Base-by-base conservation (phyloP, 306 rosid species). In the Cucumis hystrix region DNA sequence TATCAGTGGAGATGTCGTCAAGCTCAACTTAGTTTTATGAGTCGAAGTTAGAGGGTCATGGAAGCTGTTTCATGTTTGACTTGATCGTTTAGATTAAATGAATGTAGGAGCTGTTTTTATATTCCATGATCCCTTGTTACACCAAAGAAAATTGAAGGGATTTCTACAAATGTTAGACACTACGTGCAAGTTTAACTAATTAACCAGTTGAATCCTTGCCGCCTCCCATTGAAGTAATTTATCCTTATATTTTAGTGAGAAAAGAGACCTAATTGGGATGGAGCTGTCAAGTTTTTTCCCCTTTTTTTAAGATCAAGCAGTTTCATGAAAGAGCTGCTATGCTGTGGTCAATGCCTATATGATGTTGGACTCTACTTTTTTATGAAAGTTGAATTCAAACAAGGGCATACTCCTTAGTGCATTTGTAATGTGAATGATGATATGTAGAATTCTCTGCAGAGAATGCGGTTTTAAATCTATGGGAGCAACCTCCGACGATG, bases 391-490 rank as follows among this genome's bases (percentile, higher is more conserved):
- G 47, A 35, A 43, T 47, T 71, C 59, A 47, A 71, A 47, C 35
- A 12, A 40, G 54, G 70, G 16, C 54, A 30, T 67, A 11, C 17
- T n/a, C 33, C 20, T 67, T 67, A 20, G 28, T n/a, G 23, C 14
- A 28, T 28, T 37, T 37, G 54, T 65, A 83, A 80, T 61, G 80
- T 63, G 82, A 62, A 51, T 69, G 45, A 77, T 60, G 8, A 41
- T 47, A 43, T 43, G 78, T 83, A 63, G 77, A 80, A 78, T 83
- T 37, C 59, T 83, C 79, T 85, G 87, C 92, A 92, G 99, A 82
- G 99, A 96, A 66, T 86, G 84, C 78, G 97, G 97, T 76, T 84
- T 89, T 79, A 93, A 90, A 83, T 83, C 93, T 12, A 65, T 87
- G 69, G 62, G 89, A 64, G 54, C 86, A 76, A 73, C 96, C 43